Percentiles rank a stretch among this genome's conserved stretches.
These are phyloP conservation scores for Chlamydomonas sp. DNA, from an alignment of 139 green algal species.

Conservation along the genomic window DNA sequence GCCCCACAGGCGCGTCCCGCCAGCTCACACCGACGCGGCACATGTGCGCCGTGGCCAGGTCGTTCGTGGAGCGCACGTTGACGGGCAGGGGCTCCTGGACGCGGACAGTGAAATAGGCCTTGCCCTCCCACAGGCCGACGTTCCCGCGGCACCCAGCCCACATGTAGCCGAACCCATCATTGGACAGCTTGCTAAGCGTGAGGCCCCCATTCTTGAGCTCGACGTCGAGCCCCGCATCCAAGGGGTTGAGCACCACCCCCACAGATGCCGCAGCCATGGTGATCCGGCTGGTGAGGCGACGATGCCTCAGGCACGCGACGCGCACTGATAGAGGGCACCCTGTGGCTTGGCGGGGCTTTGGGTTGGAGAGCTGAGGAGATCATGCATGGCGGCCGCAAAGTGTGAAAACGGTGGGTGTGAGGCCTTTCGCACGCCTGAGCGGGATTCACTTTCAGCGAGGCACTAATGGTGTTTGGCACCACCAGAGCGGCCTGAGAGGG, in stretches of 20 bases:
- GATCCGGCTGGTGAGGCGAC: no score
- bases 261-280: no score
- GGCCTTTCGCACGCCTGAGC: no score
- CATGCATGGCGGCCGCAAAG: no score
- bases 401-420: no score
- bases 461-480: no score
- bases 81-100: conserved; percentile 2
- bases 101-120: conserved; percentile 9
- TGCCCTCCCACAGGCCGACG: conserved; percentile 8
- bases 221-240: conserved; percentile 1
- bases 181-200: conserved; percentile 1
- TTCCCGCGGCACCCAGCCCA: conserved; percentile 1
- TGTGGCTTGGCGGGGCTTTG: no score
- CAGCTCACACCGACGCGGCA: conserved; percentile 20
- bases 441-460: no score
- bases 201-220: neutral
- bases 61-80: conserved; percentile 11
- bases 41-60: conserved; percentile 14
- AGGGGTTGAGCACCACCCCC: conserved; percentile 12
- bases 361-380: no score
- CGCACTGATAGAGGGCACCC: no score
- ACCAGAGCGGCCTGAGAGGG: no score
- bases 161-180: conserved; percentile 6
- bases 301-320: no score
- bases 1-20: conserved; percentile 13